A percentile compares a stretch with the other conserved stretches of the same genome.
Conservation (phyloP, 495 filamentous ascomycete genomes). For the Hyphodiscus hymeniophilus region DNA sequence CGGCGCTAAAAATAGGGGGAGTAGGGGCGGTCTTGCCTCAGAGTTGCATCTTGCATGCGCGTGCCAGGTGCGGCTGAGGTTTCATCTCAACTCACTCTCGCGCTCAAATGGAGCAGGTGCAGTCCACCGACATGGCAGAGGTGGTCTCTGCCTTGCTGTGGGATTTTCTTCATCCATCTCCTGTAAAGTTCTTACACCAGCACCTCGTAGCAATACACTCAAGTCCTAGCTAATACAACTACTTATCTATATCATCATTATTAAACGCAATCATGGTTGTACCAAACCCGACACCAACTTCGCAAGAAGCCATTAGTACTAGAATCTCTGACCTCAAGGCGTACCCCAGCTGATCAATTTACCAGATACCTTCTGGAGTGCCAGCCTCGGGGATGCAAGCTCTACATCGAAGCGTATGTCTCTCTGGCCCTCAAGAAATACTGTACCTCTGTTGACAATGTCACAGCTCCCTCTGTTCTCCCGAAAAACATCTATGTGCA, state of each 20-base stretch:
- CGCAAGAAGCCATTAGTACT: constrained; percentile 2
- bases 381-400: background rate
- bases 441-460: background rate
- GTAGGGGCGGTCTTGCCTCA: no score
- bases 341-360: no score
- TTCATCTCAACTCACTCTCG: background rate
- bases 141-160: background rate
- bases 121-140: background rate
- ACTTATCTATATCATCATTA: background rate
- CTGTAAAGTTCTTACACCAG: no score
- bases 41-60: no score
- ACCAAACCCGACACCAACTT: background rate
- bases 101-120: background rate
- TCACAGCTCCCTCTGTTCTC: constrained; percentile 55
- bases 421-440: background rate
- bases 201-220: no score
- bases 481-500: constrained; percentile 65
- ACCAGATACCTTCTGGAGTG: constrained; percentile 2
- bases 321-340: no score
- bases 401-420: background rate
- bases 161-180: no score
- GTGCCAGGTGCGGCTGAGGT: background rate
- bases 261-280: background rate
- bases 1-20: background rate
- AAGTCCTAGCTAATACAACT: background rate